Evolutionary conservation across 2,329 filamentous ascomycete genomes (phyloP), one percentile per base, ranked within the genome.

Genomic region (Fusarium pilosicola): DNA sequence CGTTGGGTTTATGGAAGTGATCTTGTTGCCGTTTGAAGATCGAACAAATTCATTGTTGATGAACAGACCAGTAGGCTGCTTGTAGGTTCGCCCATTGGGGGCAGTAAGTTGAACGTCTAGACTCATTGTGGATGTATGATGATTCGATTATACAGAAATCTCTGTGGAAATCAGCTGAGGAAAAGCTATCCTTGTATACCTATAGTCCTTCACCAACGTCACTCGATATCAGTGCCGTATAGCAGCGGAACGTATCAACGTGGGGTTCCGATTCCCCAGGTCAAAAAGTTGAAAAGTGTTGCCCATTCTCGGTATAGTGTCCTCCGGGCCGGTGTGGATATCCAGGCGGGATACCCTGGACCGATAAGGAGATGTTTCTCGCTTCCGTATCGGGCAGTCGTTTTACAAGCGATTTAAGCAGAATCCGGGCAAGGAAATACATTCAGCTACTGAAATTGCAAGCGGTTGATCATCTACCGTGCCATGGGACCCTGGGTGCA

Each of bases 51-150:
- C 90, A 69, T 94, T 94, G 84, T 93, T 93, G 83, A 94, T 94
- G 83, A 94, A 94, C 18, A 94, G 86, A 18, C 93, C 92, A 17
- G 88, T 89, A 15, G 91, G 91, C 80, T 93, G 90, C 36, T 83
- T 85, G 75, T 93, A 93, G 75, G 89, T 90, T 76, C 85, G 86
- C 77, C 92, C 92, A 81, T 94, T 94, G 17, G 82, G 82, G 15
- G 81, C 82, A 42, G 75, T 81, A 48, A 83, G 78, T 66, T 81
- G 65, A 14, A 77, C 70, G 45, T 77, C 62, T 39, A 76, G 39
- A 38, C 61, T 75, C 76, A 77, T 77, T 57, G 22, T 68, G 59
- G 41, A 22, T 41, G 36, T 36, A 24, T 26, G 32, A 63, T 64
- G 41, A 45, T 49, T 54, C 32, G 42, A 49, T 55, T 51, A 7